Conservation (phyloP, 108 stramenopile species). For the Aurantiochytrium sp. region DNA sequence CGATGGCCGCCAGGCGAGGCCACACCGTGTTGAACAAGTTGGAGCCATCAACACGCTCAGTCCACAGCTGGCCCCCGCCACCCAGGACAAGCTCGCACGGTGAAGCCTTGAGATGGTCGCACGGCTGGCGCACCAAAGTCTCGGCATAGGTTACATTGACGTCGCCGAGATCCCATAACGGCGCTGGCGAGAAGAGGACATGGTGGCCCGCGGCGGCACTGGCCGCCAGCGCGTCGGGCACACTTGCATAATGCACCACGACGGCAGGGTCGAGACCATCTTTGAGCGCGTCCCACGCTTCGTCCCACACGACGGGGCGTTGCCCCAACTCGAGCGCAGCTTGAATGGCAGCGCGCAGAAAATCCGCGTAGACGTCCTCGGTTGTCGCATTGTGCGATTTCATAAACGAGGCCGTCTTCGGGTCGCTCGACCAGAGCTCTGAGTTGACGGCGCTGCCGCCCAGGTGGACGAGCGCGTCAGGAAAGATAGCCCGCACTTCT, state of each 20-base stretch:
- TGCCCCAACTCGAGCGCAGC: conserved; percentile 5
- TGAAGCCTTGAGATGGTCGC: conserved; percentile 39
- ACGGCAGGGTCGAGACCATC: conserved; percentile 36
- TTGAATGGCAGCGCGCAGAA: background rate
- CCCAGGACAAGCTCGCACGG: conserved; percentile 53
- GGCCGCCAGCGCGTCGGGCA: conserved; percentile 39
- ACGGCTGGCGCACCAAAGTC: conserved; percentile 57
- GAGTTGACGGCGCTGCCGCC: conserved; percentile 70
- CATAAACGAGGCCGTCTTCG: conserved; percentile 47
- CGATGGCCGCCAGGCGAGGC: conserved; percentile 61
- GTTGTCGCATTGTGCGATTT: background rate
- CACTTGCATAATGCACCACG: conserved; percentile 51
- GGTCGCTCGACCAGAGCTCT: conserved; percentile 48
- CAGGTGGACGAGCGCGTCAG: conserved; percentile 45
- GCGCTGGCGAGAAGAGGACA: conserved; percentile 4
- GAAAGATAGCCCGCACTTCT: background rate
- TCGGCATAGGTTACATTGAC: conserved; percentile 46
- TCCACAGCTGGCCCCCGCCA: conserved; percentile 63
- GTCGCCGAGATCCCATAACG: conserved; percentile 65
- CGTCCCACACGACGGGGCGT: conserved; percentile 66
- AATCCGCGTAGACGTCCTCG: conserved; percentile 32
- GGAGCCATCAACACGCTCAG: conserved; percentile 61
- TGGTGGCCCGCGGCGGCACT: conserved; percentile 40
- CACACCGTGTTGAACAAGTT: conserved; percentile 58
- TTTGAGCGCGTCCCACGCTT: conserved; percentile 56